Percentiles rank a stretch among this genome's conserved stretches.
Conservation (phyloP, 2,329 filamentous ascomycete genomes). For the Aspergillus udagawae region DNA sequence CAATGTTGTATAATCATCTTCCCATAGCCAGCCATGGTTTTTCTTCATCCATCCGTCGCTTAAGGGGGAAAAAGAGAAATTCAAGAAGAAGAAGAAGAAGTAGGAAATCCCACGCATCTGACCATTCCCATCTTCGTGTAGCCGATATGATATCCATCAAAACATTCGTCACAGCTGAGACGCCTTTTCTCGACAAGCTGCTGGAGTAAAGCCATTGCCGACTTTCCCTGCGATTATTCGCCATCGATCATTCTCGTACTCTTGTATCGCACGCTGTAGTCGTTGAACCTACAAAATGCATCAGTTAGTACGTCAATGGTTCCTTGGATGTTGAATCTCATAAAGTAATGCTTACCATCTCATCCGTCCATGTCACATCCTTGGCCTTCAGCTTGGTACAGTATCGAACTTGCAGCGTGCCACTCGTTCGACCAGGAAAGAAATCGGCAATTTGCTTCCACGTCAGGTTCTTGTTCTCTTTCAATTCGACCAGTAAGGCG, state of each 20-base stretch:
- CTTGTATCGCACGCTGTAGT: slow-evolving; percentile 36
- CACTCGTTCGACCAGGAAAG: slow-evolving; percentile 85
- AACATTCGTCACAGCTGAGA: slow-evolving; percentile 33
- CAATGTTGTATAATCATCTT: background rate
- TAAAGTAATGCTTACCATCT: slow-evolving; percentile 60
- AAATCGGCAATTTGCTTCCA: slow-evolving; percentile 98
- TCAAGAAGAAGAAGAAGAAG: background rate
- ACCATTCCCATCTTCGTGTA: background rate
- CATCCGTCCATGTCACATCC: slow-evolving; percentile 87
- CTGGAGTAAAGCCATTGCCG: slow-evolving; percentile 81
- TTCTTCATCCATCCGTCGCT: background rate
- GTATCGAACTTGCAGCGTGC: slow-evolving; percentile 88
- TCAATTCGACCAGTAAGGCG: slow-evolving; percentile 78
- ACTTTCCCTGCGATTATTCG: slow-evolving; percentile 87
- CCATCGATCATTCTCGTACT: slow-evolving; percentile 69
- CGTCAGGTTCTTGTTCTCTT: slow-evolving; percentile 89
- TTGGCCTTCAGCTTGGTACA: slow-evolving; percentile 95
- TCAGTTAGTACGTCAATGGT: slow-evolving; percentile 8
- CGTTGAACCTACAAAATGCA: slow-evolving; percentile 30
- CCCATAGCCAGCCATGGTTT: background rate
- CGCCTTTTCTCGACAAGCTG: slow-evolving; percentile 79
- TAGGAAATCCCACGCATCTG: background rate
- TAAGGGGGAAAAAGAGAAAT: background rate
- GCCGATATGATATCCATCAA: background rate
- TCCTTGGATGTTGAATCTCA: background rate